Evolutionary conservation across 768 basidiomycete species (phyloP).

Genomic region (Leccinum broughii): DNA sequence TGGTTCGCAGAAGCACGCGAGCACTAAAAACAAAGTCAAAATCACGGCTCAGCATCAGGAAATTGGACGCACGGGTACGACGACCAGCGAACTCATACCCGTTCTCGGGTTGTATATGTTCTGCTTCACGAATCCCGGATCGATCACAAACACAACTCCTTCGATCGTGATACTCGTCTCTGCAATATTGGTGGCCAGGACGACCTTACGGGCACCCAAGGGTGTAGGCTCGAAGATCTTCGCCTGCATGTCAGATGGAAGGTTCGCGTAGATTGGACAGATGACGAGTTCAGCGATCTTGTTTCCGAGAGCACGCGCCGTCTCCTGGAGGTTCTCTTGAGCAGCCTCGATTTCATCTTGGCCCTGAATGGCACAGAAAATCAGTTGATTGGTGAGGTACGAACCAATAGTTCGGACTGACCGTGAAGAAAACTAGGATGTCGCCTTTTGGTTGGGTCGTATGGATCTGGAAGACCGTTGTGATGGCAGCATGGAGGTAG

Average conservation of each 20-base stretch:
- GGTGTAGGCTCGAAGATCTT: constrained; percentile 99
- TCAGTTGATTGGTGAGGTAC: constrained; percentile 1
- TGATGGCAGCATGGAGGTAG: constrained; percentile 97
- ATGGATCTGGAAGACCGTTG: constrained; percentile 98
- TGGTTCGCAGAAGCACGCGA: constrained; percentile 98
- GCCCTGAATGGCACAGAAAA: constrained; percentile 46
- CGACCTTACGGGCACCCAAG: constrained; percentile 94
- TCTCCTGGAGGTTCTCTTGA: constrained; percentile 95
- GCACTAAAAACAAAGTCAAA: constrained; percentile 51
- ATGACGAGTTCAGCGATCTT: constrained; percentile 93
- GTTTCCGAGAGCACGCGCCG: constrained; percentile 90
- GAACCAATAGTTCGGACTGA: constrained; percentile 36
- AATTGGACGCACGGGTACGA: constrained; percentile 76
- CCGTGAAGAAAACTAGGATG: constrained; percentile 95
- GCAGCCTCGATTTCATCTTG: constrained; percentile 99
- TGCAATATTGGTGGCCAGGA: constrained; percentile 98
- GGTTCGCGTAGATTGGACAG: constrained; percentile 97
- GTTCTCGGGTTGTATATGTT: constrained; percentile 98
- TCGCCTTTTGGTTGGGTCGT: constrained; percentile 98
- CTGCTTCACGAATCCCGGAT: constrained; percentile 99
- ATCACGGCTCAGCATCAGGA: neutral
- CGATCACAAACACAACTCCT: constrained; percentile 98
- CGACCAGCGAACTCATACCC: constrained; percentile 95
- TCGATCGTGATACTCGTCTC: constrained; percentile 99
- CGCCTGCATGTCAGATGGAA: constrained; percentile 99